Percentiles rank a stretch among this genome's conserved stretches.
These are phyloP conservation scores for Theobroma grandiflorum DNA, from an alignment of 441 rosid genomes.

Conservation along the genomic window DNA sequence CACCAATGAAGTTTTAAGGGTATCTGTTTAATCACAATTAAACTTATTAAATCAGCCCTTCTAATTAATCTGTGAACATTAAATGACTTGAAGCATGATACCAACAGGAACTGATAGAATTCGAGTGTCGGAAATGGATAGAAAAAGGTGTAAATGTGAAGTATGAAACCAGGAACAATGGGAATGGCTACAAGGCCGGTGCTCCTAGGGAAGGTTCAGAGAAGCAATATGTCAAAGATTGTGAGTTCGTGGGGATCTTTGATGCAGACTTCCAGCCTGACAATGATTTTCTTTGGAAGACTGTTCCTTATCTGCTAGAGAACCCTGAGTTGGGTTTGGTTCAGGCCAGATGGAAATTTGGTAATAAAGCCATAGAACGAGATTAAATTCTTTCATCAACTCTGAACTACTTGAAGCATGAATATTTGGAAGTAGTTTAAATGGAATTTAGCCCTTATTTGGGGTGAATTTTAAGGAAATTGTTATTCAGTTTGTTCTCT, in stretches of 20 bases:
- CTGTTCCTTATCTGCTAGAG: not conserved
- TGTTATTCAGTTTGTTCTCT: not conserved
- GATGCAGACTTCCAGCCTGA: constrained; percentile 50
- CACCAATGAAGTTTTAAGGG: not conserved
- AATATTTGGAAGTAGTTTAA: too few species aligned
- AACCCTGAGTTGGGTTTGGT: constrained; percentile 41
- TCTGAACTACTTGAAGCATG: not conserved
- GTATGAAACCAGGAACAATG: constrained; percentile 48
- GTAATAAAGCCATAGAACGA: constrained; percentile 25
- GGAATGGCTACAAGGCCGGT: constrained; percentile 62
- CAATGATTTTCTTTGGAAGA: constrained; percentile 27
- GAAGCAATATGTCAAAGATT: constrained; percentile 47
- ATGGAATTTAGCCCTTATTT: too few species aligned
- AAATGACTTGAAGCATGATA: not conserved
- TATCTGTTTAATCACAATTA: not conserved
- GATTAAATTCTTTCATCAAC: not conserved
- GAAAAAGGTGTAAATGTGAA: constrained; percentile 53
- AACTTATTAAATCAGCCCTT: not conserved
- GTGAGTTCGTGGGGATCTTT: constrained; percentile 52
- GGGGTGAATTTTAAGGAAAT: not conserved
- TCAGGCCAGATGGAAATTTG: constrained; percentile 54
- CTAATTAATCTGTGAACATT: too few species aligned
- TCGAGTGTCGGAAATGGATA: constrained; percentile 51
- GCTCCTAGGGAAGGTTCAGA: constrained; percentile 53
- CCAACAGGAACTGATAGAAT: constrained; percentile 44